Base-by-base conservation (phyloP, 441 rosid species). In the Breynia disticha region DNA sequence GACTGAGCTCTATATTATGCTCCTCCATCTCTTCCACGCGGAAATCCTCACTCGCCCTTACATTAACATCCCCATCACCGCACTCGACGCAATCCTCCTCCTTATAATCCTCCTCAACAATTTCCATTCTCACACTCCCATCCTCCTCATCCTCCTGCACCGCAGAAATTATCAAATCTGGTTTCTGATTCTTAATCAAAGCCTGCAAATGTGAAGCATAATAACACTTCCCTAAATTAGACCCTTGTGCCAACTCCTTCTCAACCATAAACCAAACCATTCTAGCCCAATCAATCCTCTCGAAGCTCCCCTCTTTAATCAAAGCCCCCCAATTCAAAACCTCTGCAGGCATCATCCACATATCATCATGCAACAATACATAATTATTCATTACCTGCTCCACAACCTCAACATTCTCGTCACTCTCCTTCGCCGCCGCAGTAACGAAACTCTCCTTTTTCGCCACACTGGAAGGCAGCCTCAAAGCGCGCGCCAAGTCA, bases 221-320 rank as follows among this genome's bases (percentile, higher is more conserved):
- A 54, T 86, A 86, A 60, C 98, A 88, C 55, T 82, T 67, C n/a
- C 63, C 76, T 19, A 88, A 63, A 0, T 61, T 55, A 1, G 87
- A 72, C 7, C 63, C 67, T 0, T 69, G 70, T 54, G 58, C 56
- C 57, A 90, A 57, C 71, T 91, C 98, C 69, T 81, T 82, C 78
- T 88, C 95, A 24, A 86, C 79, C 97, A 91, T 91, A 55, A 60
- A 65, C 98, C 98, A 91, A 35, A 91, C 50, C 80, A 86, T 51
- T 16, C 73, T 72, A 15, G 91, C 69, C 90, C 94, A 91, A 62
- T 84, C 97, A n/a, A 88, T 49, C 71, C 78, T 86, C 47, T 91
- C 95, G 51, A 84, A 68, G 16, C 72, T 71, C 62, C 91, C 86
- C 45, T 79, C 79, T 67, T 72, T 78, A 17, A 91, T 75, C 61